Base-by-base conservation (phyloP, 306 rosid genomes). In the Castanea crenata region DNA sequence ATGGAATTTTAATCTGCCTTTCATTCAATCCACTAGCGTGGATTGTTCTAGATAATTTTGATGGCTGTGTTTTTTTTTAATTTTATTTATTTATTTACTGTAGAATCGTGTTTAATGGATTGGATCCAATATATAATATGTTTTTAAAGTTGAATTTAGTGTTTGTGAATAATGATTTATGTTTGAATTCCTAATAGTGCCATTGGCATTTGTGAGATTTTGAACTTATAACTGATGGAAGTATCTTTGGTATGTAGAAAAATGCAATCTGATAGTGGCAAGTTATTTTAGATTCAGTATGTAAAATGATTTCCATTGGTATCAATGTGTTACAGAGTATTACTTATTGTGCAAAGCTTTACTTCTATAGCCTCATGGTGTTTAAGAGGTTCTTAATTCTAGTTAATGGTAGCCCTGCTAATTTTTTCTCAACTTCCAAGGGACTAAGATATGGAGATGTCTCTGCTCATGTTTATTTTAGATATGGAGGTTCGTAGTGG, bases 241-340 rank as follows among this genome's bases (percentile, higher is more conserved):
- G 51, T 69, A 23, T 63, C 32, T 88, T 67, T 85, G 87, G 81
- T 64, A 64, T 87, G 87, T 77, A 95, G 97, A 85, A 91, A 87
- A 87, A 93, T 93, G 99, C 98, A 95, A 91, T 88, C 97, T 76
- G 99, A 95, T 76, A 90, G 84, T 88, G 99, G 99, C 12, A 95
- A 95, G 89, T 81, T 95, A 73, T 95, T 95, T 61, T 23, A 23
- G 0, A 23, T 23, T 23, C 54, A 13, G 54, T 49, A 49, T 49
- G 16, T 49, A 49, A 49, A 49, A 49, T 49, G 54, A 49, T 11
- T 49, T 49, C 54, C 16, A 49, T 49, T 49, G 54, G 54, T 49
- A 49, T 49, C 5, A 13, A 49, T 49, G 16, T 49, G 54, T 49
- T 49, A 12, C 16, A 49, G 16, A 49, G 54, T 49, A 13, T 12